Conservation (phyloP, 2,329 filamentous ascomycete genomes). For the Aspergillus udagawae region DNA sequence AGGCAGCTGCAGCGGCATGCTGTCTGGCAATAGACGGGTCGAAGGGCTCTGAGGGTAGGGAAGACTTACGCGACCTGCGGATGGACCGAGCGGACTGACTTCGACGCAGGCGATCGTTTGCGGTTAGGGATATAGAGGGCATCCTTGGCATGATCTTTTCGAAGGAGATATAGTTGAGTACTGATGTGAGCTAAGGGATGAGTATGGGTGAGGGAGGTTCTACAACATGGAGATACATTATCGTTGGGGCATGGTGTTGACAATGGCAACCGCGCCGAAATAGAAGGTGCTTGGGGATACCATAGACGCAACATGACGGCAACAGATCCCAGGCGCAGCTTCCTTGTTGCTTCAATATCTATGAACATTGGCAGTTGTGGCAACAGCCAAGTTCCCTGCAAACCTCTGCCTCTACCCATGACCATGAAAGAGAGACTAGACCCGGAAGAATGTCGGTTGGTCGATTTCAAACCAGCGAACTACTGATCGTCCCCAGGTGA, state of each 20-base stretch:
- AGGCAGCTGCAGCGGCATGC: slow-evolving; percentile 41
- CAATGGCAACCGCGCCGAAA: not conserved
- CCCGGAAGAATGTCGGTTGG: too few species aligned
- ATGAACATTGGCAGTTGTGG: not conserved
- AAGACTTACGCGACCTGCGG: slow-evolving; percentile 22
- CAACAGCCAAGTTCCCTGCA: too few species aligned
- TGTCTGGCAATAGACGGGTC: slow-evolving; percentile 27
- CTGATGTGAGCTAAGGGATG: slow-evolving; percentile 6
- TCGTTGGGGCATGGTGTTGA: not conserved
- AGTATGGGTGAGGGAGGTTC: not conserved
- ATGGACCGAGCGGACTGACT: slow-evolving; percentile 39
- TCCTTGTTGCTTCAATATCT: not conserved
- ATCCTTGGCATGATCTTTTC: slow-evolving; percentile 15
- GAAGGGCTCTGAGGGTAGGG: slow-evolving; percentile 21
- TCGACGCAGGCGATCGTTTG: slow-evolving; percentile 30
- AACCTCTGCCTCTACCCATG: too few species aligned
- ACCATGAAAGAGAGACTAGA: too few species aligned
- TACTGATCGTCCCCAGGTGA: not conserved
- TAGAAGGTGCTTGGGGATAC: not conserved
- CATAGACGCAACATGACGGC: not conserved
- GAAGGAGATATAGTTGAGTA: slow-evolving; percentile 4
- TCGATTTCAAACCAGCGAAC: not conserved
- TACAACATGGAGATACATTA: not conserved
- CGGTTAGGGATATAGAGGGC: slow-evolving; percentile 25
- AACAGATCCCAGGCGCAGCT: not conserved